A percentile compares a stretch with the other conserved stretches of the same genome.
Conservation (phyloP, 192 early-diverging fungal species). For the Backusella westeae region DNA sequence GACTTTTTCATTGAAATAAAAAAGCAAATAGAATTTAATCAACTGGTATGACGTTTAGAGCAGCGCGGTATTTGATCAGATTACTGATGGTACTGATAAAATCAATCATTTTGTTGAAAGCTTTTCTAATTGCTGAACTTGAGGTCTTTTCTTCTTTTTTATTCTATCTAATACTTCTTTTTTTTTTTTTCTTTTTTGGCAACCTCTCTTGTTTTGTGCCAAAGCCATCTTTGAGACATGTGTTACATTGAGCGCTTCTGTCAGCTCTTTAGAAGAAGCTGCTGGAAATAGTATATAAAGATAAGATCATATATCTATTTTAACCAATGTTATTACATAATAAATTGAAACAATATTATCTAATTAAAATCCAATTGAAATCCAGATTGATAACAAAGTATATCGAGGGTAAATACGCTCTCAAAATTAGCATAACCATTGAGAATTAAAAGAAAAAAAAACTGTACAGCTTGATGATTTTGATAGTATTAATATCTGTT, state of each 20-base stretch:
- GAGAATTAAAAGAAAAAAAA: too few species aligned
- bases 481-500: too few species aligned
- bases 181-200: background rate
- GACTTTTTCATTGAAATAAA: slow-evolving; percentile 2
- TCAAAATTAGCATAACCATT: too few species aligned
- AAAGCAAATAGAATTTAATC: background rate
- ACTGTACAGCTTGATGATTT: too few species aligned
- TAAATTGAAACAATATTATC: background rate
- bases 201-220: background rate
- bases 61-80: background rate
- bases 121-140: background rate
- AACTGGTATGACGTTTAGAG: background rate
- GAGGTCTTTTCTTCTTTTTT: background rate
- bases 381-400: too few species aligned
- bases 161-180: background rate
- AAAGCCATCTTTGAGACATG: background rate
- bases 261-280: background rate
- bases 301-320: background rate
- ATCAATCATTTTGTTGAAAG: background rate
- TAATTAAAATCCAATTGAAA: too few species aligned
- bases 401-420: too few species aligned
- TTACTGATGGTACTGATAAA: background rate
- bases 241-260: background rate
- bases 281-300: background rate
- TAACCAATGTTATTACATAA: background rate